Evolutionary conservation across 2,329 filamentous ascomycete genomes (phyloP).

Genomic region (Aspergillus costaricaensis): DNA sequence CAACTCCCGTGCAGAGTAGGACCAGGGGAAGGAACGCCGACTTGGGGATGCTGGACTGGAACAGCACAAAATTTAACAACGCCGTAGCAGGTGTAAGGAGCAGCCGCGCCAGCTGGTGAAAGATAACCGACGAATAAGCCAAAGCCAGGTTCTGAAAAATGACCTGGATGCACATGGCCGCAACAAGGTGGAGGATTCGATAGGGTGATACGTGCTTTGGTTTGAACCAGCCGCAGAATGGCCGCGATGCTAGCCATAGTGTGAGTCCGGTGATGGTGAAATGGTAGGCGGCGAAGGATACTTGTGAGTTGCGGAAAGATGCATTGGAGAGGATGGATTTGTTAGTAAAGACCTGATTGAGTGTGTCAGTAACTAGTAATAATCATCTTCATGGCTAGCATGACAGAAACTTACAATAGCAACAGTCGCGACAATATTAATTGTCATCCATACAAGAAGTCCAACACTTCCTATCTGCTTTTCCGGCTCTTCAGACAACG

Average conservation of each 20-base stretch:
- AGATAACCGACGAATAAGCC: conserved; percentile 25
- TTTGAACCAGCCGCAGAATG: conserved; percentile 21
- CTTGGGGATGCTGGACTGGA: conserved; percentile 20
- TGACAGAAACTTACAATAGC: conserved; percentile 20
- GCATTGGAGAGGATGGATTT: conserved; percentile 23
- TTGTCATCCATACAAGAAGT: conserved; percentile 21
- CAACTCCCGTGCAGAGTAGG: conserved; percentile 23
- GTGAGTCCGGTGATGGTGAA: conserved; percentile 25
- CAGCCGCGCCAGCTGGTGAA: conserved; percentile 25
- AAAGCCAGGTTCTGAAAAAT: conserved; percentile 26
- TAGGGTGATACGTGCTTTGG: conserved; percentile 18
- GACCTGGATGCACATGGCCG: conserved; percentile 26
- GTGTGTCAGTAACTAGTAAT: background rate
- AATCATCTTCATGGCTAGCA: background rate
- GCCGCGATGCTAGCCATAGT: conserved; percentile 21
- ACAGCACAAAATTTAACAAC: conserved; percentile 22
- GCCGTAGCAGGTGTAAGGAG: conserved; percentile 24
- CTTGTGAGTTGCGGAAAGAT: conserved; percentile 23
- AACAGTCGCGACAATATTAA: conserved; percentile 24
- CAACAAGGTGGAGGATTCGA: conserved; percentile 23
- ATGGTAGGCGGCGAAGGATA: conserved; percentile 27
- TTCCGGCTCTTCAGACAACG: background rate
- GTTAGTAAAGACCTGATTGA: conserved; percentile 24
- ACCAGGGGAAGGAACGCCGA: conserved; percentile 18
- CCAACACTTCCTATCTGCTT: background rate